phyloP scores from a whole-genome alignment of 148 eudicot genomes.

The Polygonum maritimum region DNA sequence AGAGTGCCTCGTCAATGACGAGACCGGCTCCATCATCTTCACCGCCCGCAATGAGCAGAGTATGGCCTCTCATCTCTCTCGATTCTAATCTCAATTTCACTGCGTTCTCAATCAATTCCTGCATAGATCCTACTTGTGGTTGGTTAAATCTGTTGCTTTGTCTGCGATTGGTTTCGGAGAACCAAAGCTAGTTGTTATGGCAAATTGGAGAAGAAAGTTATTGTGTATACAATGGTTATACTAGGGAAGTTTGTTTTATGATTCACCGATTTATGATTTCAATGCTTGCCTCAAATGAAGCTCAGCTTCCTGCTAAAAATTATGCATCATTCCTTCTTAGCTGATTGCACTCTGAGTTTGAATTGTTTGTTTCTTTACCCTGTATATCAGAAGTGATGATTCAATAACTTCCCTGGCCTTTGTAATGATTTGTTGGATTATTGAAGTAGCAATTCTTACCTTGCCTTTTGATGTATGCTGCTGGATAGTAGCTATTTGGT shows the following conservation, averaged over 20 bases:
- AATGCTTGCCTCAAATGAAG: neutral
- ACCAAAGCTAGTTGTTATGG: neutral
- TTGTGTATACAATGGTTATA: no score
- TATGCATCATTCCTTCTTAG: neutral
- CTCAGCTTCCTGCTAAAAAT: no score
- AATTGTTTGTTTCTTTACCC: neutral
- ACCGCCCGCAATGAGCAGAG: slow-evolving; percentile 55
- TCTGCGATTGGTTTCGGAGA: neutral
- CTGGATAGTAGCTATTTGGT: neutral
- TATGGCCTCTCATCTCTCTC: slow-evolving; percentile 4
- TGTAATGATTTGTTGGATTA: neutral
- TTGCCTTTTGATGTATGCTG: neutral
- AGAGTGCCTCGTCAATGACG: slow-evolving; percentile 41
- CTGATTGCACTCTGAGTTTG: no score
- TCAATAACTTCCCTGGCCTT: no score
- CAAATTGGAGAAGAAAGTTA: neutral
- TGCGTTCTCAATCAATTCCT: neutral
- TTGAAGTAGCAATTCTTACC: neutral
- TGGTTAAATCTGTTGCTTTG: neutral
- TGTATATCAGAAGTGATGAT: no score
- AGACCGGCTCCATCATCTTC: slow-evolving; percentile 36
- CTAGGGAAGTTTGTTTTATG: no score
- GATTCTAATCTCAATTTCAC: neutral
- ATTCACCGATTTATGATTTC: neutral
- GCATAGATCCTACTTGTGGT: neutral